Base-by-base conservation (phyloP, 2,329 filamentous ascomycete species). In the Coleophoma eucalyptorum region DNA sequence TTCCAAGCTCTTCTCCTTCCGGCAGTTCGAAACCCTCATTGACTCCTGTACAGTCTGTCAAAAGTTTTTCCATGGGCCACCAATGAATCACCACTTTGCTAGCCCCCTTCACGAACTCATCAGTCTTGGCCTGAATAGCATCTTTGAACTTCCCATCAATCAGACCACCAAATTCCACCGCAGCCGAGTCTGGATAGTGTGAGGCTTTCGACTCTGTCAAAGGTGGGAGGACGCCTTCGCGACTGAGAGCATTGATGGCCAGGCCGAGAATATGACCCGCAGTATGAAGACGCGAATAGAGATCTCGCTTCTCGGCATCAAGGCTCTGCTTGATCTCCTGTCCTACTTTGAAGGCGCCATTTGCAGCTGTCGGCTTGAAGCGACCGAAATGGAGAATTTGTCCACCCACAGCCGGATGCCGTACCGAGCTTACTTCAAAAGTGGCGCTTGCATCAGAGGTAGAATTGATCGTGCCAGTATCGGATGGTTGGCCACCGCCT, bases 401-500 rank as follows among this genome's bases (percentile, higher is more conserved):
- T 0, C 77, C 76, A 20, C 77, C 69, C 16, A 72, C 64, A 5
- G 71, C 69, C 44, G 77, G 77, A 67, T 75, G 79, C 48, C 85
- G 81, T 19, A 82, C 86, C 1, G 77, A 69, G 3, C 67, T 67
- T 8, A 89, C 81, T 18, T 71, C 61, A 57, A 88, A 84, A 16
- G 19, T 43, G 12, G 38, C 37, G 20, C 34, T 43, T 12, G 43
- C 21, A 2, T 26, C 26, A 13, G 16, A 15, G 11, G 43, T 18
- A 0, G 45, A 33, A 0, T 67, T 68, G 55, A 90, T 86, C 38
- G 62, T 69, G 18, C 87, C 87, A 11, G 76, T 72, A 55, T 90
- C 87, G 0, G 80, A 84, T 1, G 87, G 87, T 60, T 90, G 87
- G 7, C 87, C 87, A 53, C 87, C 87, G 18, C 87, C 87, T 65